phyloP scores from a whole-genome alignment of 257 asterid species.

The Marsdenia floribunda region DNA sequence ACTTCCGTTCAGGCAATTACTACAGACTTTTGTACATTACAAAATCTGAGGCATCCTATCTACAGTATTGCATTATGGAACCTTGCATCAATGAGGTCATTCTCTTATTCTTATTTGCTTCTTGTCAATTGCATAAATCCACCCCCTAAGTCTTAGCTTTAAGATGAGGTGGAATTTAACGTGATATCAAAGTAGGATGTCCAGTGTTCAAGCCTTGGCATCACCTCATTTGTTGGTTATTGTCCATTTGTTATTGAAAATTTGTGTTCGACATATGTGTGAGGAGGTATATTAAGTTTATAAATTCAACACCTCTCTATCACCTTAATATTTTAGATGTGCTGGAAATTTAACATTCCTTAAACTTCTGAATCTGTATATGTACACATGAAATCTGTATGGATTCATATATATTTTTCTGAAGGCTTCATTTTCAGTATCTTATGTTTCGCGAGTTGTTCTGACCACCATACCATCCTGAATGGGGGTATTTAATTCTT shows the following conservation, averaged over 20 bases:
- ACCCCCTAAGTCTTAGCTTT: too few species aligned
- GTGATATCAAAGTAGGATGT: too few species aligned
- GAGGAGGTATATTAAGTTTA: too few species aligned
- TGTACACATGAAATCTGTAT: background rate
- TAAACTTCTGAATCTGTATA: background rate
- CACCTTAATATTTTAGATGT: too few species aligned
- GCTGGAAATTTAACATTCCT: too few species aligned
- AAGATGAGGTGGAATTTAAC: too few species aligned
- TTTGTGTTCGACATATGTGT: too few species aligned
- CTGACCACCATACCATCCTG: background rate
- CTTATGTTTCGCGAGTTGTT: background rate
- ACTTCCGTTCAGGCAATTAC: conserved; percentile 69
- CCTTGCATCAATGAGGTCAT: conserved; percentile 73
- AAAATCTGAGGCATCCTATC: conserved; percentile 72
- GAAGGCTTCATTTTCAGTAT: background rate
- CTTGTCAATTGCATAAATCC: too few species aligned
- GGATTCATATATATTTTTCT: background rate
- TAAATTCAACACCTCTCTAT: too few species aligned
- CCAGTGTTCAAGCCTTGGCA: too few species aligned
- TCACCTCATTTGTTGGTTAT: too few species aligned
- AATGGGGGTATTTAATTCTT: background rate
- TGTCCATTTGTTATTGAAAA: too few species aligned
- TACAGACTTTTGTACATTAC: conserved; percentile 50
- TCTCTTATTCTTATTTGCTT: background rate
- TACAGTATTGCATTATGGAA: conserved; percentile 78